Evolutionary conservation across 179 eudicot species (phyloP), one percentile per base, ranked within the genome.

Genomic region (Actinidia arguta): DNA sequence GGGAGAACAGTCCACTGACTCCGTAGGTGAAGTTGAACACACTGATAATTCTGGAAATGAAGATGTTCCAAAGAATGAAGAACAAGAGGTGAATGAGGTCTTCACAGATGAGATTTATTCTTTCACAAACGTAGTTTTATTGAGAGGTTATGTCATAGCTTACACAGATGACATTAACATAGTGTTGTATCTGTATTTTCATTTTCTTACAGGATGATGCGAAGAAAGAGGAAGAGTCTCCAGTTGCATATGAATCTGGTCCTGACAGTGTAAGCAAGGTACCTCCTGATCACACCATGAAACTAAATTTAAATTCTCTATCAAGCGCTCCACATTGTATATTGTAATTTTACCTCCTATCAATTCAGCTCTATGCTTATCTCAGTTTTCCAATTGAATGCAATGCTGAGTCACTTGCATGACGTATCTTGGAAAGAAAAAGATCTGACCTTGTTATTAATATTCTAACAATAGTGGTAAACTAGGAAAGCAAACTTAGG

Each of bases 261-360:
- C 78, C 74, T 81, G 90, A 84, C 55, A 80, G 75, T 71, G 83
- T 67, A 76, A 82, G 76, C 24, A 86, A 92, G 95, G 96, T 93
- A 83, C 76, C 75, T 90, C 78, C 68, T 75, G 80, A 73, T 42
- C 50, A 70, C 61, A 24, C 68, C 42, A 24, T 17, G 64, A 54
- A 14, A 68, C 58, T 8, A 22, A 42, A 25, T 82, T 39, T 47
- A 52, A n/a, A 24, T 62, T 66, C 68, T 75, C 18, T 48, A 31
- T 10, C 8, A 1, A 67, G 63, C 42, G 42, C 50, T 44, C 24
- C 62, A 70, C 47, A 20, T 24, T 59, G 16, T 63, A 22, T 12
- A 10, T 75, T 76, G 64, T 76, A 66, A 1, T 76, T 61, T 51
- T 16, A 46, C 50, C 47, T 74, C 70, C 48, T 42, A 63, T 50